A percentile compares a stretch with the other conserved stretches of the same genome.
These are phyloP conservation scores for Suillus subaureus DNA, from an alignment of 768 basidiomycete genomes.

Conservation along the genomic window DNA sequence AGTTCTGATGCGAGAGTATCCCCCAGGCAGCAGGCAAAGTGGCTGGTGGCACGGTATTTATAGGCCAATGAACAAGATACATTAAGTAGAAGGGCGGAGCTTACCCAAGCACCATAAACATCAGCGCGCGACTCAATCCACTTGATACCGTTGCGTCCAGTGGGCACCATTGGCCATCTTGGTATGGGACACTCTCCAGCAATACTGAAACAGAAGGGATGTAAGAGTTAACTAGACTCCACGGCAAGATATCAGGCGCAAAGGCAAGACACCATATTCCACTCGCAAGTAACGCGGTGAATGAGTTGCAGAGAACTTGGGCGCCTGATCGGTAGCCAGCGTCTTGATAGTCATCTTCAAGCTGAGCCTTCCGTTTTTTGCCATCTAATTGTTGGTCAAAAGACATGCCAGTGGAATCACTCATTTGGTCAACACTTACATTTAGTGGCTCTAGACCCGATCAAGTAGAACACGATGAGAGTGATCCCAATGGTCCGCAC, in stretches of 20 bases:
- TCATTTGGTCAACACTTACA: conserved; percentile 40
- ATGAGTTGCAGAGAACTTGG: conserved; percentile 86
- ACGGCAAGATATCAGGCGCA: conserved; percentile 44
- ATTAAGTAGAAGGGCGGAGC: conserved; percentile 20
- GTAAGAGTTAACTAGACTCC: conserved; percentile 28
- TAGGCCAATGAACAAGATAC: neutral
- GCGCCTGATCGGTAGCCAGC: conserved; percentile 74
- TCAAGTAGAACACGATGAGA: conserved; percentile 77
- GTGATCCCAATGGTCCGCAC: conserved; percentile 64
- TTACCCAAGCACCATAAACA: conserved; percentile 71
- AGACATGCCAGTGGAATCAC: neutral
- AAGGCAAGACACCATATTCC: conserved; percentile 67
- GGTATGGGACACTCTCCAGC: neutral
- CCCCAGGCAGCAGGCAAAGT: conserved; percentile 87
- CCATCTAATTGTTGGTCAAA: conserved; percentile 49
- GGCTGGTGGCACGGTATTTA: conserved; percentile 44
- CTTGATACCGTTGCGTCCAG: conserved; percentile 42
- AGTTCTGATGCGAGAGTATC: conserved; percentile 94
- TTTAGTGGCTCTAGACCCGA: conserved; percentile 85
- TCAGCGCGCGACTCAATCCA: conserved; percentile 60
- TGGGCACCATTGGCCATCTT: conserved; percentile 60
- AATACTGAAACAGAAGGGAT: conserved; percentile 25
- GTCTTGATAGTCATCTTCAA: conserved; percentile 80
- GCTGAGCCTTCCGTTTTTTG: conserved; percentile 67
- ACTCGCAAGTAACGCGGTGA: conserved; percentile 60